Conservation (phyloP, 2,329 filamentous ascomycete genomes). For the Cytospora leucostoma region DNA sequence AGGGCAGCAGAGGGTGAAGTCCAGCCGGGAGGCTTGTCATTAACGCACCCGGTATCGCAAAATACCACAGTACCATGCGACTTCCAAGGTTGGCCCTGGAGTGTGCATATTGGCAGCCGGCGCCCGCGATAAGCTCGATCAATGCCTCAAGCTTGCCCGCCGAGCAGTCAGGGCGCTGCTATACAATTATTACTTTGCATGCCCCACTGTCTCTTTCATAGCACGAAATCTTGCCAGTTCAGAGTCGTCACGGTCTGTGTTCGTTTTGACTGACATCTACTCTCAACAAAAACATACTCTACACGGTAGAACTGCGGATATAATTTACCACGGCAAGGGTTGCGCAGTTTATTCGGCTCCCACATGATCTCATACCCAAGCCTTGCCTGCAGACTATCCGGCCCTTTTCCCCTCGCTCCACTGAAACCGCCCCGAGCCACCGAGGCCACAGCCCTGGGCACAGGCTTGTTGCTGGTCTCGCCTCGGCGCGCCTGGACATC, state of each 20-base stretch:
- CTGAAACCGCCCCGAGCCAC: slow-evolving; percentile 22
- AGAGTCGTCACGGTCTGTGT: slow-evolving; percentile 7
- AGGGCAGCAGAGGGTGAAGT: too few relatives aligned
- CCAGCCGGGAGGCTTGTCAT: neutral
- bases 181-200: slow-evolving; percentile 6
- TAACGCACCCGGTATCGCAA: neutral
- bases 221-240: slow-evolving; percentile 20
- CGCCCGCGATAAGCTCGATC: slow-evolving; percentile 1
- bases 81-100: neutral
- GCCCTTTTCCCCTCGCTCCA: slow-evolving; percentile 27
- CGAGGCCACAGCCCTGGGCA: slow-evolving; percentile 21
- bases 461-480: slow-evolving; percentile 26
- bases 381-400: slow-evolving; percentile 27
- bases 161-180: slow-evolving; percentile 9
- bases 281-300: neutral
- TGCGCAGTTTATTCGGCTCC: slow-evolving; percentile 15
- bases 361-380: slow-evolving; percentile 26
- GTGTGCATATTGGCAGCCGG: slow-evolving; percentile 2
- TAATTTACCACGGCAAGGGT: slow-evolving; percentile 13
- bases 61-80: neutral
- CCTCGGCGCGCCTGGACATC: slow-evolving; percentile 7
- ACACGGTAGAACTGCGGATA: too few relatives aligned
- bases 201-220: slow-evolving; percentile 11
- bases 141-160: slow-evolving; percentile 7
- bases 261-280: neutral